Conservation (phyloP, 306 rosid species). For the Acacia confusa region DNA sequence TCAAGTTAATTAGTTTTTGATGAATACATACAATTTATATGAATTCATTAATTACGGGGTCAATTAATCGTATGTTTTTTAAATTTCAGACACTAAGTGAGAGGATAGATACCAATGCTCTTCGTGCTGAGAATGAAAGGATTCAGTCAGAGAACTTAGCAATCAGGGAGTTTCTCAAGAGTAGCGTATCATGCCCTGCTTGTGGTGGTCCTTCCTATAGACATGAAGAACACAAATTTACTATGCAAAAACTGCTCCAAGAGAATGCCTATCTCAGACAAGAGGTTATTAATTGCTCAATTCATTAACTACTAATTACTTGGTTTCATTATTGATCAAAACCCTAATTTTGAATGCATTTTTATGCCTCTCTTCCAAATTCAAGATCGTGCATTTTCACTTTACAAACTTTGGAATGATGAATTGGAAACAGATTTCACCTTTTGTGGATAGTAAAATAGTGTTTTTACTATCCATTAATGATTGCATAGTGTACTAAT, state of each 20-base stretch:
- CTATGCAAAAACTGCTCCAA: slow-evolving; percentile 38
- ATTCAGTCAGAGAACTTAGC: slow-evolving; percentile 52
- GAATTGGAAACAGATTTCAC: background rate
- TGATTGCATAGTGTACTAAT: background rate
- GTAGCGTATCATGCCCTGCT: slow-evolving; percentile 43
- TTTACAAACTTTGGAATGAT: background rate
- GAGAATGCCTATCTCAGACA: slow-evolving; percentile 58
- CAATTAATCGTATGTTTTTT: too few species aligned
- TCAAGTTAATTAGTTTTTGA: background rate
- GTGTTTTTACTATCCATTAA: too few species aligned
- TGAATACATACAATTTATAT: too few species aligned
- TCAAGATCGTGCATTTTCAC: background rate
- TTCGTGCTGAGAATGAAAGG: slow-evolving; percentile 63
- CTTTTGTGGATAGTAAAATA: background rate
- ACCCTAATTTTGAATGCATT: too few species aligned
- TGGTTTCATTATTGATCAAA: too few species aligned
- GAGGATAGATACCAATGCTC: slow-evolving; percentile 46
- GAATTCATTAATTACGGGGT: too few species aligned
- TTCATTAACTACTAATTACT: too few species aligned
- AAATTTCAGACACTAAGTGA: slow-evolving; percentile 52
- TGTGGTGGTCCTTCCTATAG: slow-evolving; percentile 69
- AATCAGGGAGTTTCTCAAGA: slow-evolving; percentile 53
- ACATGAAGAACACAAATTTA: slow-evolving; percentile 40
- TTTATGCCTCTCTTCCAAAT: background rate
- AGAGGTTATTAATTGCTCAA: slow-evolving; percentile 43